phyloP scores from a whole-genome alignment of 106 monocot species.

The Platanthera guangdongensis region DNA sequence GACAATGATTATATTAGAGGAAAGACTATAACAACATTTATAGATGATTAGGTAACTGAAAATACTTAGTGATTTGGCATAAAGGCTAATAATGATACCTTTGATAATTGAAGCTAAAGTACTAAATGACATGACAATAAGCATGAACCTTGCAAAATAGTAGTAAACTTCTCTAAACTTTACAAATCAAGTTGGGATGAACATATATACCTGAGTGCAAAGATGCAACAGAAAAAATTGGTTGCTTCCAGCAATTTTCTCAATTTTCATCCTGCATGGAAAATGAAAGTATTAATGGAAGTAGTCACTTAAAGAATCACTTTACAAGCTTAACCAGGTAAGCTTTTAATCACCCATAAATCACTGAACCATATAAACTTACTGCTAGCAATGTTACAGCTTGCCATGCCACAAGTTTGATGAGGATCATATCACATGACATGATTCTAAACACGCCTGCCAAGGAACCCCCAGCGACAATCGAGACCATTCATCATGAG shows the following conservation, averaged over 20 bases:
- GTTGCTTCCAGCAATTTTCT: constrained; percentile 44
- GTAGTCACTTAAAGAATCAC: not conserved
- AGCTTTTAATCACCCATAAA: not conserved
- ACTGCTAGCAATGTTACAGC: not conserved
- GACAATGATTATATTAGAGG: too few species aligned
- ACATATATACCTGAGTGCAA: constrained; percentile 68
- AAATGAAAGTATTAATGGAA: not conserved
- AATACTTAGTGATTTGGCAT: too few species aligned
- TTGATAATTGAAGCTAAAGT: not conserved
- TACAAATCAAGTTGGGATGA: not conserved
- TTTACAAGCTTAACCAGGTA: not conserved
- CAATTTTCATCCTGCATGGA: constrained; percentile 68
- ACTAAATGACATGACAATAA: not conserved
- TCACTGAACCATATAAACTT: not conserved
- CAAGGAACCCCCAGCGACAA: too few species aligned
- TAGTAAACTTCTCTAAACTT: not conserved
- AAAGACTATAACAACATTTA: too few species aligned
- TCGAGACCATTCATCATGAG: too few species aligned
- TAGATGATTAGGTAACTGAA: too few species aligned
- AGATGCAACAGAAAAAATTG: constrained; percentile 88
- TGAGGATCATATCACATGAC: too few species aligned
- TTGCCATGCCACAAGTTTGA: not conserved
- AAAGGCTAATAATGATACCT: too few species aligned
- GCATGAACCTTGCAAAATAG: not conserved
- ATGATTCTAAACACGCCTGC: too few species aligned